Evolutionary conservation across 257 asterid genomes (phyloP), one percentile per base, ranked within the genome.

Genomic region (Nicotiana undulata): DNA sequence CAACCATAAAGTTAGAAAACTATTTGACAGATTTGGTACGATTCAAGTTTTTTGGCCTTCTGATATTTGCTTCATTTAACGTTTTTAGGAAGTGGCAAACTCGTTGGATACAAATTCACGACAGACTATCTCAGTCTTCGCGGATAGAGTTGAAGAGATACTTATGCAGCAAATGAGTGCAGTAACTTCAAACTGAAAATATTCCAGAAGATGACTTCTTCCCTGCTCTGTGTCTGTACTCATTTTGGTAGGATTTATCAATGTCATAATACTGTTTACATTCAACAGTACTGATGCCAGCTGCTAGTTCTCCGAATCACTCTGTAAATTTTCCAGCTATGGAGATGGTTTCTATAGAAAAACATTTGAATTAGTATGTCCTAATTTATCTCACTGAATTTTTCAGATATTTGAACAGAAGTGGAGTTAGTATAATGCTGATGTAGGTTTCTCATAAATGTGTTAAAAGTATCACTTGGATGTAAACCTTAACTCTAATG

Each of bases 81-180:
- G 40, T 16, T 13, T 49, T 29, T 75, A 95, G 99, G 97, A 90
- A 80, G 59, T 78, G 88, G 90, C 93, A 1, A 93, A 92, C 89
- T 87, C 92, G 3, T 82, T 88, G 85, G 88, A 81, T 63, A 55
- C 80, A 74, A 76, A 44, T 52, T 22, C 79, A 15, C 90, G 96
- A 18, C 90, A 76, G 82, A 86, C 86, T 49, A 79, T 95, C 81
- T 83, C 89, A 59, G 88, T 87, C 82, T 93, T 93, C 22, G 84
- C 87, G 1, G 89, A 89, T 77, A 79, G 77, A 29, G 85, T 93
- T 37, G 98, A 93, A 82, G 96, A 88, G 86, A 88, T 90, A 80
- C 89, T 94, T 37, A 55, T 86, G 89, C 93, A 87, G 82, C 90
- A 90, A 85, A 90, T 86, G 93, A 87, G 85, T 12, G 68, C 85